Percentiles rank a stretch among this genome's conserved stretches.
phyloP scores from a whole-genome alignment of 2,329 filamentous ascomycete species.

The Diplodia mutila region DNA sequence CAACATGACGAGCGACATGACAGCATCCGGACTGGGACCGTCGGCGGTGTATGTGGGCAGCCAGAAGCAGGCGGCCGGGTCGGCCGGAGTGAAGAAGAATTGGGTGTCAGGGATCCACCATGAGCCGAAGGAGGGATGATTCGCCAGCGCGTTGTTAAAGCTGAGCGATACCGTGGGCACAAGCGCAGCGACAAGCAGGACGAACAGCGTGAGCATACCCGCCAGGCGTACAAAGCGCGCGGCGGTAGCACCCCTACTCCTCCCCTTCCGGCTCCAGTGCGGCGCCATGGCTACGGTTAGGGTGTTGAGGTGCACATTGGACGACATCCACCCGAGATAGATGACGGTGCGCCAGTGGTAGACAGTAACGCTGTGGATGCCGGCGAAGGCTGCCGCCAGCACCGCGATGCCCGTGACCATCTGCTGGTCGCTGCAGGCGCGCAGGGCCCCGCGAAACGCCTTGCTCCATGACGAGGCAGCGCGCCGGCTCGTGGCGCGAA shows the following conservation, averaged over 20 bases:
- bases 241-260: not conserved
- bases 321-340: conserved; percentile 31
- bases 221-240: conserved; percentile 29
- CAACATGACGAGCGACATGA: not conserved
- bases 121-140: not conserved
- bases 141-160: not conserved
- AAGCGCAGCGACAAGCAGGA: conserved; percentile 6
- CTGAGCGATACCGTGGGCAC: not conserved
- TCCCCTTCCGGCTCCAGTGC: not conserved
- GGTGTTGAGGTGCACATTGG: conserved; percentile 30
- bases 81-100: not conserved
- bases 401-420: conserved; percentile 32
- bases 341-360: conserved; percentile 31
- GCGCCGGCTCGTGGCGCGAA: not conserved
- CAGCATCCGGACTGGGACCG: not conserved
- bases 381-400: conserved; percentile 28
- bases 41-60: not conserved
- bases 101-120: too few relatives aligned
- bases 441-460: conserved; percentile 25
- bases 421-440: conserved; percentile 31
- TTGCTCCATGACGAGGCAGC: not conserved
- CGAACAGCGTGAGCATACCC: conserved; percentile 19
- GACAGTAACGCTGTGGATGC: not conserved
- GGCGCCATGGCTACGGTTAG: conserved; percentile 28
- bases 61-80: conserved; percentile 3